These are phyloP conservation scores for Arthrobotrys megalospora DNA, from an alignment of 2,329 filamentous ascomycete genomes.

Conservation along the genomic window DNA sequence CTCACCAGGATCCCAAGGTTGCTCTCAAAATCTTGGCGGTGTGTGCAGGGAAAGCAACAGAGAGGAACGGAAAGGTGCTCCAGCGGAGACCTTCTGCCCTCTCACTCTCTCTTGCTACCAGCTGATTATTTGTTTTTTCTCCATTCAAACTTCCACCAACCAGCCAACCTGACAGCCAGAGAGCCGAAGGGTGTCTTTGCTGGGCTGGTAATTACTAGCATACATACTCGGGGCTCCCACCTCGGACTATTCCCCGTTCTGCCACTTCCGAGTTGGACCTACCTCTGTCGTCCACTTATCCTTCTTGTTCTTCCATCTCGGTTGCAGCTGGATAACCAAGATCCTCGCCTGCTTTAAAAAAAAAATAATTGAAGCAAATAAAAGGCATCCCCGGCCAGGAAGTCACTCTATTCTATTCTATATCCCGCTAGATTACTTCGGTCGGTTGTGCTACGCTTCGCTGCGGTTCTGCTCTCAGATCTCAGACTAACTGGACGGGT, in stretches of 20 bases:
- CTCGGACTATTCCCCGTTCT: constrained; percentile 54
- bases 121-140: constrained; percentile 39
- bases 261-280: constrained; percentile 60
- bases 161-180: constrained; percentile 30
- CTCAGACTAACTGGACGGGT: constrained; percentile 32
- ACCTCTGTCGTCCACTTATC: constrained; percentile 55
- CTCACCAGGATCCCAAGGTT: constrained; percentile 50
- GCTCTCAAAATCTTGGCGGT: constrained; percentile 40
- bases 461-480: constrained; percentile 45
- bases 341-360: constrained; percentile 27
- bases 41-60: constrained; percentile 39
- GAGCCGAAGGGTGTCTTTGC: constrained; percentile 37
- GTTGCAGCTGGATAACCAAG: constrained; percentile 59
- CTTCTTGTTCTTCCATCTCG: constrained; percentile 59
- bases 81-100: constrained; percentile 40
- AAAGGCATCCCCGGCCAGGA: constrained; percentile 23
- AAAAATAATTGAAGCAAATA: constrained; percentile 19
- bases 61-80: constrained; percentile 11
- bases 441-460: constrained; percentile 48
- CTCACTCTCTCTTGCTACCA: constrained; percentile 40
- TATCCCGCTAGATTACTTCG: constrained; percentile 44
- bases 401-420: constrained; percentile 39
- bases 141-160: constrained; percentile 29
- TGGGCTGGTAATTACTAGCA: constrained; percentile 28
- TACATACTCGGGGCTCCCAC: constrained; percentile 33